Evolutionary conservation across 2,329 filamentous ascomycete species (phyloP).

Genomic region (Fusarium oxysporum): DNA sequence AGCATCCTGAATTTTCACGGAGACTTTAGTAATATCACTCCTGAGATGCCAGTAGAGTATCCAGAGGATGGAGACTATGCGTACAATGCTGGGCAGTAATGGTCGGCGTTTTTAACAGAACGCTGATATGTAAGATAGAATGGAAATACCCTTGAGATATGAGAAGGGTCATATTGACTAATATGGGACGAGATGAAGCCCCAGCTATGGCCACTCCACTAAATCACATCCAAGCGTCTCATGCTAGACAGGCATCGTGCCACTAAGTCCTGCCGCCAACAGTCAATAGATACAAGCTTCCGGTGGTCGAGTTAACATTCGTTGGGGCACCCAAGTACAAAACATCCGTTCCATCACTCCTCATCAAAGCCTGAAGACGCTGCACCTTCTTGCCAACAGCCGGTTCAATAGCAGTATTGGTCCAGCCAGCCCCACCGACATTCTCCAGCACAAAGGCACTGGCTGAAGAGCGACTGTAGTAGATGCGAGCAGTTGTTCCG

Average conservation of each 20-base stretch:
- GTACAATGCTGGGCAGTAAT: not conserved
- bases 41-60: not conserved
- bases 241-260: not conserved
- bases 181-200: rapidly evolving
- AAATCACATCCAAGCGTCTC: not conserved
- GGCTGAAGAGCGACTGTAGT: slow-evolving; percentile 6
- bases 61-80: not conserved
- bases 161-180: not conserved
- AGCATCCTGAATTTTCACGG: slow-evolving; percentile 14
- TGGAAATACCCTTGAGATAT: not conserved
- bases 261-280: not conserved
- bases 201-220: not conserved
- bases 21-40: not conserved
- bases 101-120: not conserved
- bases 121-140: not conserved
- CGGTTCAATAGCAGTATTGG: slow-evolving; percentile 13
- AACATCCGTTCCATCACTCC: slow-evolving; percentile 20
- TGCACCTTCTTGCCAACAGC: slow-evolving; percentile 16
- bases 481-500: slow-evolving; percentile 9
- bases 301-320: slow-evolving; percentile 22
- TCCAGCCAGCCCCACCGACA: slow-evolving; percentile 5
- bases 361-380: slow-evolving; percentile 23
- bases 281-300: slow-evolving; percentile 17
- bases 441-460: slow-evolving; percentile 31
- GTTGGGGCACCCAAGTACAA: slow-evolving; percentile 23